Base-by-base conservation (phyloP, 176 grass and related monocot genomes). In the Rhipidocladum racemiflorum region DNA sequence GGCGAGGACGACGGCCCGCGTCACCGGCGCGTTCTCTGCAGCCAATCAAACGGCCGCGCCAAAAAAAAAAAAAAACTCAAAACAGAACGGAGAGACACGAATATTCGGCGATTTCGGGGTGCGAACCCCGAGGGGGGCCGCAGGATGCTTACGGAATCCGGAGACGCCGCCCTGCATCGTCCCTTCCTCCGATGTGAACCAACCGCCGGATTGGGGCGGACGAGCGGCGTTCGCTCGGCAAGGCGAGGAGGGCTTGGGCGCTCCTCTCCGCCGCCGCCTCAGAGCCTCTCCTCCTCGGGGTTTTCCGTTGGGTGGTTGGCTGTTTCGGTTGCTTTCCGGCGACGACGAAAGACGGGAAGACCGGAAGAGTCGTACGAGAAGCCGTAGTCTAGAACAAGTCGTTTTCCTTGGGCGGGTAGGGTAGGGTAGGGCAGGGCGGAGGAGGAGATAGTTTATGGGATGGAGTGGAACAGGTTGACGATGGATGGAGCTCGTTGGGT, bases 11-110 rank as follows among this genome's bases (percentile, higher is more conserved):
- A 94, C 50, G 48, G 85, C 85, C 65, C 89, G 84, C 74, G 87
- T 87, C 81, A 89, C 89, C 68, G 89, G 89, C 70, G 92, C 89
- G 85, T 94, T 94, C 62, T 94, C 92, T 94, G 86, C 24, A 80
- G 67, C 23, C 27, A 73, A 64, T 9, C 66, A 84, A 82, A 10
- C 38, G 55, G 3, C 55, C 39, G 53, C 7, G 68, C 32, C 65
- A 7, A 54, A 83, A 18, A 18, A 76, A 15, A 56, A 76, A 8
- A 4, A 18, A 44, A n/a, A n/a, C n/a, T n/a, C n/a, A n/a, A 5
- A 55, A 43, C 4, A 20, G 16, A 28, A 7, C 1, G 1, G 5
- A 0, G 28, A 36, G 0, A 10, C 9, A 10, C 3, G 39, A 17
- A 28, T 86, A 66, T 64, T 43, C 43, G 16, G 48, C 7, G 32